Percentiles rank a stretch among this genome's conserved stretches.
Conservation (phyloP, 305 asterid species). For the Salvia sclarea region DNA sequence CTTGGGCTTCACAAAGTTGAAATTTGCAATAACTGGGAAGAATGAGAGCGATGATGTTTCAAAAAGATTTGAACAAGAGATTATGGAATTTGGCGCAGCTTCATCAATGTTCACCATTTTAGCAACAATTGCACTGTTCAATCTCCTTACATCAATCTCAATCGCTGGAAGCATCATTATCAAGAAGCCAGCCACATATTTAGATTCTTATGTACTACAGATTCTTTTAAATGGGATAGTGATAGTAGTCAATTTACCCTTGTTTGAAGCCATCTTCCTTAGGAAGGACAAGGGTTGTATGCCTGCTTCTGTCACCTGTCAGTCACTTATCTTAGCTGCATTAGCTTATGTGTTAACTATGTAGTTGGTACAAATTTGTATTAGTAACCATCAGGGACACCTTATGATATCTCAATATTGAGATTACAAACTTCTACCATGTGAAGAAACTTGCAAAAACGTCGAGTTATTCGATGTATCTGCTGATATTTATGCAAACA, state of each 20-base stretch:
- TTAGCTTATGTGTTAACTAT: background rate
- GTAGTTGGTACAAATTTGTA: background rate
- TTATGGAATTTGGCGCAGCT: constrained; percentile 16
- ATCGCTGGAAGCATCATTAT: background rate
- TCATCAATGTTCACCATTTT: constrained; percentile 19
- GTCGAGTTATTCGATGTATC: background rate
- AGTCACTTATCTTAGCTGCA: constrained; percentile 5
- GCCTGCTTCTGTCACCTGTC: constrained; percentile 13
- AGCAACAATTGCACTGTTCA: constrained; percentile 8
- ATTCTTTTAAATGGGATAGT: background rate
- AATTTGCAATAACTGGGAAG: constrained; percentile 6
- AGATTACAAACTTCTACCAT: background rate
- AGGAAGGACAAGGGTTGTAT: constrained; percentile 5
- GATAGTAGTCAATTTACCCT: constrained; percentile 17
- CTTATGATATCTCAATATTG: background rate
- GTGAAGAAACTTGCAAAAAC: background rate
- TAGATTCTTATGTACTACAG: constrained; percentile 13
- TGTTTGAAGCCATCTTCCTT: constrained; percentile 5
- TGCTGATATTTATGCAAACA: background rate
- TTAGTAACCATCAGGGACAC: too few relatives aligned
- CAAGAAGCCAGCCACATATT: background rate
- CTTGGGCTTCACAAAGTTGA: constrained; percentile 40
- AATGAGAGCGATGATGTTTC: background rate
- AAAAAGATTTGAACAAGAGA: constrained; percentile 15
- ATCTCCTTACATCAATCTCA: constrained; percentile 5